Evolutionary conservation across 192 early-diverging fungal genomes (phyloP).

Genomic region (Backusella liffmaniae): DNA sequence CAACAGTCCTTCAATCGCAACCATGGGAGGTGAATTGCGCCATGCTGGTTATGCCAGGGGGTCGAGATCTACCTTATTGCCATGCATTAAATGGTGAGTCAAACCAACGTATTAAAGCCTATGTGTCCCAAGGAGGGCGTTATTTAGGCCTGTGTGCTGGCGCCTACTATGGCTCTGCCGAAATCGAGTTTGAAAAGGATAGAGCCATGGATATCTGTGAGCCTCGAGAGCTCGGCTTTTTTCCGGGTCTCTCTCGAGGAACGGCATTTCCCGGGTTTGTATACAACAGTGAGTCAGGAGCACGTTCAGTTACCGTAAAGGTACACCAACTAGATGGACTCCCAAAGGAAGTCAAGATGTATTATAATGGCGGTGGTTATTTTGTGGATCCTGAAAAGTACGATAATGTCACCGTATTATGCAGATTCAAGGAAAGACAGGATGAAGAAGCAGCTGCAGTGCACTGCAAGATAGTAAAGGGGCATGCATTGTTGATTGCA

Average conservation of each 20-base stretch:
- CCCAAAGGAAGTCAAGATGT: conserved; percentile 35
- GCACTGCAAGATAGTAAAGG: conserved; percentile 63
- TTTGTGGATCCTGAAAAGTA: conserved; percentile 49
- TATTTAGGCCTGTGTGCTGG: conserved; percentile 96
- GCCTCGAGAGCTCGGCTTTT: conserved; percentile 71
- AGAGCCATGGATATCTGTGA: conserved; percentile 67
- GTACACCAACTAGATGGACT: conserved; percentile 28
- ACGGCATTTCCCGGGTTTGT: conserved; percentile 81
- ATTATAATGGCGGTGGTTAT: conserved; percentile 76
- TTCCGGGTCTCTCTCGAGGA: conserved; percentile 65
- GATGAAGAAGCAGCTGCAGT: conserved; percentile 61
- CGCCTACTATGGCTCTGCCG: conserved; percentile 71
- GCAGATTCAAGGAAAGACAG: conserved; percentile 37
- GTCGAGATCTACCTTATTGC: conserved; percentile 82
- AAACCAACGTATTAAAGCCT: conserved; percentile 62
- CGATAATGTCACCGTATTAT: conserved; percentile 37
- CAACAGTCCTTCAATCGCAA: conserved; percentile 64
- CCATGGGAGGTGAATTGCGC: conserved; percentile 88
- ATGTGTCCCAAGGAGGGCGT: conserved; percentile 72
- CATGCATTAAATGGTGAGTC: conserved; percentile 62
- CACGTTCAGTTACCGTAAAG: conserved; percentile 56
- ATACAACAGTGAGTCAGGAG: conserved; percentile 77
- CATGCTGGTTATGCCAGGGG: conserved; percentile 87
- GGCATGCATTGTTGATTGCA: conserved; percentile 71
- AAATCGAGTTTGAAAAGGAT: conserved; percentile 81